These are phyloP conservation scores for Xylaria sp. DNA, from an alignment of 2,329 filamentous ascomycete genomes.

Conservation along the genomic window DNA sequence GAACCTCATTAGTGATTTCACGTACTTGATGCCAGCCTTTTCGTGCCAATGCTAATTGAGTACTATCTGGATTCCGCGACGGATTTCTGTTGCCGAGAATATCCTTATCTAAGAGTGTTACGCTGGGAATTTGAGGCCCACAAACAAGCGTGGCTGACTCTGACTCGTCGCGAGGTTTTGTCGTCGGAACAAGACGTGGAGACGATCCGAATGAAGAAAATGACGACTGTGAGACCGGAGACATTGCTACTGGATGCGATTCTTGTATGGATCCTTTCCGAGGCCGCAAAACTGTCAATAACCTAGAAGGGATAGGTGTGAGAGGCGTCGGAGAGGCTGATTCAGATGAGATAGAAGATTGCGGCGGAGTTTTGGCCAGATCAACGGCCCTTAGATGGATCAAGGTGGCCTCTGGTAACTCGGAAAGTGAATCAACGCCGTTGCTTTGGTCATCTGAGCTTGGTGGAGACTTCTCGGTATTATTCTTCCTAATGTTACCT, in stretches of 20 bases:
- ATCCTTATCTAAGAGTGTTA: not conserved
- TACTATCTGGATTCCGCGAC: constrained; percentile 11
- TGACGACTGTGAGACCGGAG: not conserved
- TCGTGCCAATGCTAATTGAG: constrained; percentile 8
- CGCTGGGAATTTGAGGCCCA: not conserved
- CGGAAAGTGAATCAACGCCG: not conserved
- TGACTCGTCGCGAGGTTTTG: no score
- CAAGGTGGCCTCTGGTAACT: not conserved
- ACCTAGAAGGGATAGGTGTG: not conserved
- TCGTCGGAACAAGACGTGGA: not conserved
- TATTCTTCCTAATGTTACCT: not conserved
- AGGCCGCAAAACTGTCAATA: not conserved
- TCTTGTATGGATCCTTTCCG: not conserved
- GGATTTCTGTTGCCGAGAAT: not conserved
- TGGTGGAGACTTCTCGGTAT: not conserved
- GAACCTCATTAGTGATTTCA: constrained; percentile 41
- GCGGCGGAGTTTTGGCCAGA: not conserved
- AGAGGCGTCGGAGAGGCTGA: not conserved
- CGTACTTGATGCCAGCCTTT: constrained; percentile 44
- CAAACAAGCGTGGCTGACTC: not conserved
- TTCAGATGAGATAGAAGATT: not conserved
- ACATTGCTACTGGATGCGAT: not conserved
- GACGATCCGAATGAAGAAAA: not conserved
- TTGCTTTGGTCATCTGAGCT: not conserved
- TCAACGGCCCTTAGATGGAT: not conserved